Evolutionary conservation across 352 stramenopile species (phyloP).

Genomic region (Globisporangium heterothallicum): DNA sequence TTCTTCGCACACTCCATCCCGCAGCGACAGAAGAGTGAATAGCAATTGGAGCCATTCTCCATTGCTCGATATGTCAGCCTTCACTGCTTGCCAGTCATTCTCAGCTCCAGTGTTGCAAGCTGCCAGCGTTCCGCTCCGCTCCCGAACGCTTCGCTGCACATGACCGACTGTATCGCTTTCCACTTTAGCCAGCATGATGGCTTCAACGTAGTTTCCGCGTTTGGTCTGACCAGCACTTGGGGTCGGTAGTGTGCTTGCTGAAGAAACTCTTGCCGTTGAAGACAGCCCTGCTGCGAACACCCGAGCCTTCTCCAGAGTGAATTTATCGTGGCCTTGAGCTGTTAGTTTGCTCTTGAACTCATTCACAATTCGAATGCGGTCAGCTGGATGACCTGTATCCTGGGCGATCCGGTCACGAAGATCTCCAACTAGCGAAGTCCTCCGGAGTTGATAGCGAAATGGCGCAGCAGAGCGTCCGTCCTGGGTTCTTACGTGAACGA

Average conservation of each 20-base stretch:
- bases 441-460: slow-evolving; percentile 51
- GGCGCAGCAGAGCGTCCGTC: slow-evolving; percentile 52
- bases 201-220: slow-evolving; percentile 39
- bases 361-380: slow-evolving; percentile 64
- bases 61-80: slow-evolving; percentile 54
- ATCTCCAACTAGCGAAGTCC: slow-evolving; percentile 55
- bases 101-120: slow-evolving; percentile 37
- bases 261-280: slow-evolving; percentile 16
- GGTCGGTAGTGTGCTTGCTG: slow-evolving; percentile 23
- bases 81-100: slow-evolving; percentile 68
- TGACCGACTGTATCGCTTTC: slow-evolving; percentile 61
- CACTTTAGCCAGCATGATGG: slow-evolving; percentile 53
- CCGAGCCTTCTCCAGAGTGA: slow-evolving; percentile 60
- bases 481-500: slow-evolving; percentile 65
- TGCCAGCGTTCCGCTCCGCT: slow-evolving; percentile 21
- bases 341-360: slow-evolving; percentile 69
- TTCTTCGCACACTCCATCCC: slow-evolving; percentile 53
- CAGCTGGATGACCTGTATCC: slow-evolving; percentile 54
- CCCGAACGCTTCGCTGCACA: slow-evolving; percentile 30
- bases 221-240: slow-evolving; percentile 20
- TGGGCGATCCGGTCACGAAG: slow-evolving; percentile 59
- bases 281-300: slow-evolving; percentile 29
- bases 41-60: slow-evolving; percentile 33
- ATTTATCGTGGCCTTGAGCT: slow-evolving; percentile 57
- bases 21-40: slow-evolving; percentile 45